These are phyloP conservation scores for Jaltomata sinuosa DNA, from an alignment of 257 asterid species.

Conservation along the genomic window DNA sequence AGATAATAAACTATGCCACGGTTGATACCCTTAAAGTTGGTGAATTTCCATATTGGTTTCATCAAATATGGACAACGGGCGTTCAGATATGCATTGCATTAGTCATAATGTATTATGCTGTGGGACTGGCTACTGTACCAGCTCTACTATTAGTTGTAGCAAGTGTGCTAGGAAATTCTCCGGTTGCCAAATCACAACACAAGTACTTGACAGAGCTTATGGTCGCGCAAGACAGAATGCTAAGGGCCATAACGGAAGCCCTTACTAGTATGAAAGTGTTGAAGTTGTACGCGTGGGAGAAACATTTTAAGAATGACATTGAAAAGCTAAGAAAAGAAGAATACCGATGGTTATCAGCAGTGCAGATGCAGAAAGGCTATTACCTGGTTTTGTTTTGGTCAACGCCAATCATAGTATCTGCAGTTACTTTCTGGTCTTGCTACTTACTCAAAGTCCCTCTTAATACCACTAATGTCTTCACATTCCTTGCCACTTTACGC, in stretches of 20 bases:
- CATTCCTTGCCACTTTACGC: constrained; percentile 27
- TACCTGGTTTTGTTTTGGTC: constrained; percentile 28
- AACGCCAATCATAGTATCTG: constrained; percentile 25
- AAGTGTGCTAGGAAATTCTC: constrained; percentile 21
- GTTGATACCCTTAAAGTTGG: constrained; percentile 28
- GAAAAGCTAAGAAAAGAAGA: constrained; percentile 18
- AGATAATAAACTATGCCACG: constrained; percentile 26
- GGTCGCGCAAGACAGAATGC: constrained; percentile 27
- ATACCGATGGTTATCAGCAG: constrained; percentile 8
- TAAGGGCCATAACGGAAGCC: constrained; percentile 23
- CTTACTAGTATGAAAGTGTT: constrained; percentile 27
- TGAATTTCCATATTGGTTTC: constrained; percentile 29
- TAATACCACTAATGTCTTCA: constrained; percentile 23
- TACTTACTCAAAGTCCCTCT: constrained; percentile 19
- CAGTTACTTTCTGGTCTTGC: constrained; percentile 28
- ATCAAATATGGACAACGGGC: constrained; percentile 26
- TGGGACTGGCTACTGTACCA: constrained; percentile 24
- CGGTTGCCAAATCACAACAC: constrained; percentile 24
- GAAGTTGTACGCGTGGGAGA: constrained; percentile 33
- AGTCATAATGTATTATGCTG: constrained; percentile 16
- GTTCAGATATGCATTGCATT: constrained; percentile 22
- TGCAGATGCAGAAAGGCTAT: constrained; percentile 19
- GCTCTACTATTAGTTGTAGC: constrained; percentile 10
- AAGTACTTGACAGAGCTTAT: constrained; percentile 18
- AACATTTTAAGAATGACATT: constrained; percentile 19